Conservation (phyloP, 2,329 filamentous ascomycete species). For the Colletotrichum chlorophyti region DNA sequence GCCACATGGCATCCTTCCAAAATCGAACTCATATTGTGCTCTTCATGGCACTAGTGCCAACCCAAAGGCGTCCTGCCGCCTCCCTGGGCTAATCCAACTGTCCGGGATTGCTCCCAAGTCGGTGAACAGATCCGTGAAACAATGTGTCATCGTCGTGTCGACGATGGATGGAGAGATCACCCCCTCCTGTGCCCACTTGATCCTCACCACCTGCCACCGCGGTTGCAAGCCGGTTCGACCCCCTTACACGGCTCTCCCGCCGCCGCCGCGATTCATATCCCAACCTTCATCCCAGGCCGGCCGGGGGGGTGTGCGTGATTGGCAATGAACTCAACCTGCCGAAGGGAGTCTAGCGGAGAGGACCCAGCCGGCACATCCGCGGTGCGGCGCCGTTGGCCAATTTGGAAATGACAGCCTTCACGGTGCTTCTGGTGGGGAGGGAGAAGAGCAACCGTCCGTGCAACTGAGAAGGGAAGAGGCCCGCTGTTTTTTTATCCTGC, state of each 20-base stretch:
- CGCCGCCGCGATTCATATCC: slow-evolving; percentile 18
- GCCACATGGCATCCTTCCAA: too few relatives aligned
- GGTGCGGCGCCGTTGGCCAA: slow-evolving; percentile 11
- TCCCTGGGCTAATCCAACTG: not conserved
- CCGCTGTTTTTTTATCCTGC: too few relatives aligned
- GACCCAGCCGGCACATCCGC: slow-evolving; percentile 29
- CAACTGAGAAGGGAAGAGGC: too few relatives aligned
- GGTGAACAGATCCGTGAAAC: slow-evolving; percentile 11
- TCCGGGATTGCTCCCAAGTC: not conserved
- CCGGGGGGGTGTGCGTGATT: not conserved
- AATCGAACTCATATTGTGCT: too few relatives aligned
- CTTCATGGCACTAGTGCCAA: not conserved
- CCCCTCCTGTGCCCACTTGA: not conserved
- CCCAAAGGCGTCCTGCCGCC: too few relatives aligned
- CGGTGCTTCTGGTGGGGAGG: too few relatives aligned
- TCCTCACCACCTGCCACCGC: too few relatives aligned
- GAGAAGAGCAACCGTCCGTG: slow-evolving; percentile 7
- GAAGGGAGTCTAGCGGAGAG: not conserved
- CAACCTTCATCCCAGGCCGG: slow-evolving; percentile 5
- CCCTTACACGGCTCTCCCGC: slow-evolving; percentile 14
- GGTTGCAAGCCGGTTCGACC: slow-evolving; percentile 15
- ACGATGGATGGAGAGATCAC: not conserved
- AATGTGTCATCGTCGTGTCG: slow-evolving; percentile 10
- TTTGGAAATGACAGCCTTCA: slow-evolving; percentile 26
- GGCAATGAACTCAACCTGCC: too few relatives aligned